These are phyloP conservation scores for Debaryomyces coudertii DNA, from an alignment of 1,139 yeast species.

Conservation along the genomic window DNA sequence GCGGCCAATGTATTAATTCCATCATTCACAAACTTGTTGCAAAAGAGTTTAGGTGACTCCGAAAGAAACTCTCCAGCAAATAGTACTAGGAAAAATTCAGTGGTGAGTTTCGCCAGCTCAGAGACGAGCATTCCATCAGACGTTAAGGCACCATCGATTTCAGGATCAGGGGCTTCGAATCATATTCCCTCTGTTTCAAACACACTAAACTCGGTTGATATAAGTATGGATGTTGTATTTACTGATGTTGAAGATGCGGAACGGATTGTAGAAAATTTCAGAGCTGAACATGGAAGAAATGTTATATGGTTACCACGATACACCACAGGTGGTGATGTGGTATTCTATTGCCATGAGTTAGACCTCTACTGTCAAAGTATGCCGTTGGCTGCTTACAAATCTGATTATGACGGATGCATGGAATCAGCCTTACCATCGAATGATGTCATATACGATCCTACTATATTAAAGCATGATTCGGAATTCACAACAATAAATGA, in stretches of 20 bases:
- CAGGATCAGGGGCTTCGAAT: constrained; percentile 6
- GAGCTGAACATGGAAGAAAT: constrained; percentile 28
- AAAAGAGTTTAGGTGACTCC: constrained; percentile 38
- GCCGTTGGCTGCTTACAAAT: constrained; percentile 44
- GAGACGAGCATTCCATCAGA: constrained; percentile 32
- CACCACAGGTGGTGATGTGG: constrained; percentile 57
- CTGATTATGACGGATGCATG: constrained; percentile 21
- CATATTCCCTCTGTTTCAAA: constrained; percentile 16
- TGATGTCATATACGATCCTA: constrained; percentile 28
- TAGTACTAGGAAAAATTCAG: constrained; percentile 47
- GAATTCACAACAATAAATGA: constrained; percentile 10
- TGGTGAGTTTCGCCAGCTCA: constrained; percentile 51
- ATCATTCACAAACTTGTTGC: constrained; percentile 44
- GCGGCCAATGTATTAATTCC: constrained; percentile 55
- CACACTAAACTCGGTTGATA: constrained; percentile 8
- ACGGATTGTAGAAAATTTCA: constrained; percentile 34
- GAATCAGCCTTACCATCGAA: constrained; percentile 35
- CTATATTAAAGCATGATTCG: constrained; percentile 18
- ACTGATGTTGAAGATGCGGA: constrained; percentile 44
- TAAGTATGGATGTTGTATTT: constrained; percentile 9
- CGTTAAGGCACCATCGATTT: constrained; percentile 1
- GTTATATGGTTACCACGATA: constrained; percentile 58
- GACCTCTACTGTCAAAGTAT: constrained; percentile 59
- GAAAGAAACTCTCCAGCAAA: constrained; percentile 36
- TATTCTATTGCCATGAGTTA: constrained; percentile 62